Percentiles rank a stretch among this genome's conserved stretches.
Evolutionary conservation across 2,329 filamentous ascomycete species (phyloP).

Genomic region (Mariannaea elegans): DNA sequence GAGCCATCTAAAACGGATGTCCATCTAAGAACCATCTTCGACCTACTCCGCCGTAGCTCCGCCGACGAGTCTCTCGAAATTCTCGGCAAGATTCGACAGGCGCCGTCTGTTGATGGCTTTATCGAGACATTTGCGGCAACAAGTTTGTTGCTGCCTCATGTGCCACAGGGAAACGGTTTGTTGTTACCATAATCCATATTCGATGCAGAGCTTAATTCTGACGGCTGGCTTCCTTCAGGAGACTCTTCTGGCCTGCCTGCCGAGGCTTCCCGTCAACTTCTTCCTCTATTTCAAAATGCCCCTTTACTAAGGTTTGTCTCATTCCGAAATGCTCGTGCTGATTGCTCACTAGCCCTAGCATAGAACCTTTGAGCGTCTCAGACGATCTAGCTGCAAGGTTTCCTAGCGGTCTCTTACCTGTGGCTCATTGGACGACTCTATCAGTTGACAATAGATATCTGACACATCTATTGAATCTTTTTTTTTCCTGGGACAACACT

Average conservation of each 20-base stretch:
- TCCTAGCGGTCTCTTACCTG: slow-evolving; percentile 5
- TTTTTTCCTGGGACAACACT: slow-evolving; percentile 38
- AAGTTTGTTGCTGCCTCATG: neutral
- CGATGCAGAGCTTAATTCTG: neutral
- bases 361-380: neutral
- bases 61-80: neutral
- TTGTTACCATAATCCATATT: neutral
- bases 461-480: slow-evolving; percentile 29
- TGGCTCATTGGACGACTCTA: slow-evolving; percentile 32
- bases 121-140: neutral
- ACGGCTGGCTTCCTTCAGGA: neutral
- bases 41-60: neutral
- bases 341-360: neutral
- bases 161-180: neutral
- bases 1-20: neutral
- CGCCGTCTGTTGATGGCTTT: neutral
- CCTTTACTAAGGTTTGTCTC: neutral
- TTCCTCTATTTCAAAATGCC: neutral
- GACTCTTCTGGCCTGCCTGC: neutral
- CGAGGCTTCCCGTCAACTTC: neutral
- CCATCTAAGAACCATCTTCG: neutral
- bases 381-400: neutral
- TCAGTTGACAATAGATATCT: slow-evolving; percentile 25
- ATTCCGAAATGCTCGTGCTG: neutral
- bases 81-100: neutral